Evolutionary conservation across 2,329 filamentous ascomycete genomes (phyloP), one percentile per base, ranked within the genome.

Genomic region (Colletotrichum agaves): DNA sequence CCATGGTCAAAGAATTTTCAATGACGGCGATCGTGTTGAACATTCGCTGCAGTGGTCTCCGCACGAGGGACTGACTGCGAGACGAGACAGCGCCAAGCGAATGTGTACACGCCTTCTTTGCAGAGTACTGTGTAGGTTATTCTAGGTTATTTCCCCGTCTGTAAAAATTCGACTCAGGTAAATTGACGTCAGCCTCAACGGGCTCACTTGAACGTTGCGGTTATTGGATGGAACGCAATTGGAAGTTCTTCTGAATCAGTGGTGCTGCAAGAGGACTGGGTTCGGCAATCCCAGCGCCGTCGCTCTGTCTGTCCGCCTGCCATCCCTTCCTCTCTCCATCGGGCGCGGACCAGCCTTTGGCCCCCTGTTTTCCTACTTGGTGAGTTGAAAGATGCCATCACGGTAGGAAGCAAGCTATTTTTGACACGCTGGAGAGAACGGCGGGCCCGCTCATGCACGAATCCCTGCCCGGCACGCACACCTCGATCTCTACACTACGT

Each of bases 371-470:
- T n/a, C 33, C 12, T 21, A 21, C 27, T 31, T 35, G 47, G 17
- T 23, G 5, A 15, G 17, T n/a, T 49, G 57, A 39, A 39, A 61
- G 33, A 17, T 44, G 46, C 46, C 59, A 55, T 27, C 12, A 6
- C 27, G 8, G 21, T 33, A 13, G 43, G 15, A 53, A 47, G 41
- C 47, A 67, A 64, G 60, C 64, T 67, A 67, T 67, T 67, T 67
- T 67, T 64, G 64, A 63, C 52, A 58, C 60, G 53, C 64, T 64
- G 53, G 64, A 47, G 52, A 63, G 46, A 53, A 59, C 44, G 35
- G 46, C 17, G 12, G 37, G 44, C n/a, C 50, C 64, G 59, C 46
- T 49, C 23, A 64, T 64, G 64, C 64, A 55, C 31, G 33, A 56
- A 44, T 35, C 23, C 55, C 39, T 63, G 60, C 31, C 44, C 63